A percentile compares a stretch with the other conserved stretches of the same genome.
These are phyloP conservation scores for Hamigera avellanea DNA, from an alignment of 495 filamentous ascomycete species.

Conservation along the genomic window DNA sequence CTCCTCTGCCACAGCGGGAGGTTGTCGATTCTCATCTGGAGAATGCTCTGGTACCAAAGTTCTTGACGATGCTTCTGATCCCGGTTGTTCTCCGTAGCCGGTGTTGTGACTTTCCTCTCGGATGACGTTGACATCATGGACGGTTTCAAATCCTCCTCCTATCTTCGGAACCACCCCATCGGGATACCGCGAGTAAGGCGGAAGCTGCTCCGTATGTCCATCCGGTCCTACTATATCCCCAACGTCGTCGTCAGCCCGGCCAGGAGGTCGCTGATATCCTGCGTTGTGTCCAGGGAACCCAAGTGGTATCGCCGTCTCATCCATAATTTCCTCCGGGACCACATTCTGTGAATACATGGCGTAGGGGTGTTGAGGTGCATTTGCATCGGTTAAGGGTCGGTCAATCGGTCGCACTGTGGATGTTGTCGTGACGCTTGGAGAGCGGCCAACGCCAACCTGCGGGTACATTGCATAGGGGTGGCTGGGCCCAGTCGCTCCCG, in stretches of 20 bases:
- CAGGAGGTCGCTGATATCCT: slow-evolving; percentile 56
- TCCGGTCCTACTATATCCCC: slow-evolving; percentile 82
- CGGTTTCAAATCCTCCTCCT: slow-evolving; percentile 12
- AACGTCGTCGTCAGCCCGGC: slow-evolving; percentile 73
- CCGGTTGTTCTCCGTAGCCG: slow-evolving; percentile 13
- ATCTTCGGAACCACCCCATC: slow-evolving; percentile 39
- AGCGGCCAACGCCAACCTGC: slow-evolving; percentile 44
- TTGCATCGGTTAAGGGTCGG: slow-evolving; percentile 47
- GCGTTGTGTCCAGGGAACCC: slow-evolving; percentile 60
- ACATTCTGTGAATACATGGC: slow-evolving; percentile 74
- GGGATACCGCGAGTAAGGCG: slow-evolving; percentile 77
- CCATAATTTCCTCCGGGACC: slow-evolving; percentile 37
- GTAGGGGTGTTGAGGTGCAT: slow-evolving; percentile 79
- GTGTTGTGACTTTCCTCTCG: slow-evolving; percentile 14
- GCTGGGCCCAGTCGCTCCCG: slow-evolving; percentile 42
- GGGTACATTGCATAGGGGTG: slow-evolving; percentile 46
- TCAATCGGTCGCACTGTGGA: slow-evolving; percentile 47
- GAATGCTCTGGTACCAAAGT: slow-evolving; percentile 13
- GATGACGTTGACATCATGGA: slow-evolving; percentile 11
- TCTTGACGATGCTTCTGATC: slow-evolving; percentile 38
- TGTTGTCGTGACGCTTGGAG: slow-evolving; percentile 52
- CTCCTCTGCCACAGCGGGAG: slow-evolving; percentile 2
- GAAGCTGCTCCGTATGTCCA: slow-evolving; percentile 81
- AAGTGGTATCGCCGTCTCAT: slow-evolving; percentile 45
- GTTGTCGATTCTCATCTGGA: not conserved